These are phyloP conservation scores for Ambrosia trifida DNA, from an alignment of 129 eudicot genomes.

Conservation along the genomic window DNA sequence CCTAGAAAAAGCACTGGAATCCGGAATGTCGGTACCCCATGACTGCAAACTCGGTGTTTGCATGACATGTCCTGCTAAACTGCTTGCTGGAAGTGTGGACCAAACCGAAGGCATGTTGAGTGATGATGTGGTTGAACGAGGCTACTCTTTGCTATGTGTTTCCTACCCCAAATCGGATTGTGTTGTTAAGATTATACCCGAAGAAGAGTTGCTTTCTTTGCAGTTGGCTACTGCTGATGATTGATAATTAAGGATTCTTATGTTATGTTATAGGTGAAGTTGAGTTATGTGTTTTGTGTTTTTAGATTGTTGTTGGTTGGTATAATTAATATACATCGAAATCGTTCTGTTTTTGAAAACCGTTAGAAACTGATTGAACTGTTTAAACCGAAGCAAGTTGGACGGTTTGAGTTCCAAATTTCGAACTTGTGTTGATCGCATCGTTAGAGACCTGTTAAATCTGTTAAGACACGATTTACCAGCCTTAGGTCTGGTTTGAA, in stretches of 20 bases:
- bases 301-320: too few relatives aligned
- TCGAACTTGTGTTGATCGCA: too few relatives aligned
- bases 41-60: constrained; percentile 96
- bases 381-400: too few relatives aligned
- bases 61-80: constrained; percentile 89
- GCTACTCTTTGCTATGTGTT: constrained; percentile 74
- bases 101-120: constrained; percentile 96
- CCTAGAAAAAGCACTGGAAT: constrained; percentile 65
- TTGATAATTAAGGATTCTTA: constrained; percentile 2
- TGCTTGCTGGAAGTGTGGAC: constrained; percentile 67
- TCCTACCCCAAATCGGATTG: constrained; percentile 92
- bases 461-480: too few relatives aligned
- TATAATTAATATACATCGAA: too few relatives aligned
- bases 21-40: constrained; percentile 60
- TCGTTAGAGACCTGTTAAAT: too few relatives aligned
- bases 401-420: too few relatives aligned
- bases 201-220: constrained; percentile 85
- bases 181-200: constrained; percentile 63
- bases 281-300: too few relatives aligned
- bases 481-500: too few relatives aligned
- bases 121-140: constrained; percentile 83
- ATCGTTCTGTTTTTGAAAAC: too few relatives aligned
- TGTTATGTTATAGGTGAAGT: too few relatives aligned
- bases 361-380: too few relatives aligned
- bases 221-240: constrained; percentile 95